These are phyloP conservation scores for Boletus vinaceobasis DNA, from an alignment of 768 basidiomycete species.

Conservation along the genomic window DNA sequence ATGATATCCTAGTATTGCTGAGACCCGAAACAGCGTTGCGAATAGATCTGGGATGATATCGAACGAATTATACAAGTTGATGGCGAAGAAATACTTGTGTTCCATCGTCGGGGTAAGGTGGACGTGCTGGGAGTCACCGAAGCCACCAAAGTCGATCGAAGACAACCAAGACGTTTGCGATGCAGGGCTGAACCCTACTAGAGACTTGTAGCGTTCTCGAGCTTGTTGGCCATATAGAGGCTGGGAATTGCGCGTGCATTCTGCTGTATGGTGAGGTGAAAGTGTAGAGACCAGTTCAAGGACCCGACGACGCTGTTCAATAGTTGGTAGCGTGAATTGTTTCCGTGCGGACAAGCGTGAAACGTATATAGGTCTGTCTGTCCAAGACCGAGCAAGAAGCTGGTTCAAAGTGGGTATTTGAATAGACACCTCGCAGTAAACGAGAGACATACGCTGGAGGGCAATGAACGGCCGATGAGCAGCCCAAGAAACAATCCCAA, in stretches of 20 bases:
- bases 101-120: constrained; percentile 45
- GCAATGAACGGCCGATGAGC: constrained; percentile 49
- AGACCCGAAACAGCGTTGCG: constrained; percentile 91
- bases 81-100: constrained; percentile 99
- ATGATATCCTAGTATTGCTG: constrained; percentile 90
- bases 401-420: constrained; percentile 2
- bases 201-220: constrained; percentile 75
- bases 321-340: constrained; percentile 69
- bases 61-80: constrained; percentile 99
- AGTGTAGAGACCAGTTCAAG: constrained; percentile 84
- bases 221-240: constrained; percentile 83
- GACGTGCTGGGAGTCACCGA: constrained; percentile 40
- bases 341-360: constrained; percentile 55
- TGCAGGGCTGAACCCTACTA: constrained; percentile 74
- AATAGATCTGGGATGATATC: constrained; percentile 97
- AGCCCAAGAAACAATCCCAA: constrained; percentile 63
- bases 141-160: constrained; percentile 43
- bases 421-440: background rate
- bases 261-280: constrained; percentile 87
- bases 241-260: constrained; percentile 85
- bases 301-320: constrained; percentile 81
- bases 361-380: constrained; percentile 46
- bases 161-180: constrained; percentile 60
- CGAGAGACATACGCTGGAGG: constrained; percentile 31
- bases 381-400: constrained; percentile 44